Conservation (phyloP, 305 asterid genomes). For the Coffea humblotiana region DNA sequence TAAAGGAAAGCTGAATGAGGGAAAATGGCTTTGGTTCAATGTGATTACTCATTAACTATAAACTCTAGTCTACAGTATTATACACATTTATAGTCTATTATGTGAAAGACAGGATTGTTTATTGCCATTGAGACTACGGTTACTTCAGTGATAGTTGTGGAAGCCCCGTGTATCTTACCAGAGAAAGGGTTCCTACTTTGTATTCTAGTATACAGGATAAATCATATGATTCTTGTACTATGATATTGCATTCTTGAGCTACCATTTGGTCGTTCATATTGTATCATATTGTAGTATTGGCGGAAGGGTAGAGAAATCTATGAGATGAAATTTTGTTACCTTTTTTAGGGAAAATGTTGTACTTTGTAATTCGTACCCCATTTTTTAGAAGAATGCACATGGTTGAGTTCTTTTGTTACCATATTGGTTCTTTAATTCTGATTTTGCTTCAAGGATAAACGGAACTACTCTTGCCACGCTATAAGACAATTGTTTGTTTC, state of each 20-base stretch:
- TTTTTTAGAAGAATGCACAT: background rate
- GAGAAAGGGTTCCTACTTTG: background rate
- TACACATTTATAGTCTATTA: background rate
- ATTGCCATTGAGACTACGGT: background rate
- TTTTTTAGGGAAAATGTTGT: background rate
- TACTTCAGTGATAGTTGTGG: background rate
- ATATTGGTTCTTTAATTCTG: background rate
- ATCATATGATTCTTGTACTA: background rate
- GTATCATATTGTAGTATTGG: background rate
- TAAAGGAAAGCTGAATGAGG: conserved; percentile 56
- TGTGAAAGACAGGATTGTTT: background rate
- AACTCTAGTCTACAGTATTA: background rate
- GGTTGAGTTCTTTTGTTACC: too few relatives aligned
- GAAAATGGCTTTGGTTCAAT: conserved; percentile 73
- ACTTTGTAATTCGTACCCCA: background rate
- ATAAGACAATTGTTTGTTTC: background rate
- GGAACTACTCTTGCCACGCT: background rate
- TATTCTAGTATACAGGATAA: background rate
- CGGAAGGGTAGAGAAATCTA: background rate
- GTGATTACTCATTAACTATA: conserved; percentile 10
- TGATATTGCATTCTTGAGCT: background rate
- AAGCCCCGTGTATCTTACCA: background rate
- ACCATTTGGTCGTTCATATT: background rate
- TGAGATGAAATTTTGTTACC: background rate
- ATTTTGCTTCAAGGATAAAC: background rate